Evolutionary conservation across 192 early-diverging fungal genomes (phyloP).

Genomic region (Glomus cerebriforme): DNA sequence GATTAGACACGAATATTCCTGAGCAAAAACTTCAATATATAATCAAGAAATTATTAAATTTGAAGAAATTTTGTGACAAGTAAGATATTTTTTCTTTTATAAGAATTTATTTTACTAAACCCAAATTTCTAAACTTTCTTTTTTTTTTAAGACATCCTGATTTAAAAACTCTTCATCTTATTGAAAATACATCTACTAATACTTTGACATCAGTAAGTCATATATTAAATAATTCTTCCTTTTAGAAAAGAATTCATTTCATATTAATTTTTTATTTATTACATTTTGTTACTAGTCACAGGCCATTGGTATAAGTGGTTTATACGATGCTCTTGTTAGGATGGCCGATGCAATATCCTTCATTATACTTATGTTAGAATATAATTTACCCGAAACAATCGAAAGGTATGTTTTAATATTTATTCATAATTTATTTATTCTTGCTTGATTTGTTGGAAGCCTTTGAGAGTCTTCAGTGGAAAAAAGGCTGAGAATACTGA

Average conservation of each 20-base stretch:
- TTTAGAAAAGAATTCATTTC: not conserved
- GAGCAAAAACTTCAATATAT: not conserved
- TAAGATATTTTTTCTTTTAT: not conserved
- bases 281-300: not conserved
- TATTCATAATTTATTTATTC: not conserved
- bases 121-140: not conserved
- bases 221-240: not conserved
- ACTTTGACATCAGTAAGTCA: not conserved
- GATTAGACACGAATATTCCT: conserved; percentile 20
- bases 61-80: conserved; percentile 20
- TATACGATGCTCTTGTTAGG: conserved; percentile 20
- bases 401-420: conserved; percentile 4
- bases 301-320: not conserved
- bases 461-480: no score
- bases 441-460: no score
- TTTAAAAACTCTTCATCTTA: not conserved
- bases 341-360: conserved; percentile 26
- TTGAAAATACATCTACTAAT: not conserved
- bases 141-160: not conserved
- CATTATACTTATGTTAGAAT: conserved; percentile 23
- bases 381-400: conserved; percentile 25
- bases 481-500: no score
- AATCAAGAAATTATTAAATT: not conserved
- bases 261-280: not conserved
- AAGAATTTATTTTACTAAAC: no score